Evolutionary conservation across 1,284 basidiomycete genomes (phyloP), one percentile per base, ranked within the genome.

Genomic region (Irpex rosettiformis): DNA sequence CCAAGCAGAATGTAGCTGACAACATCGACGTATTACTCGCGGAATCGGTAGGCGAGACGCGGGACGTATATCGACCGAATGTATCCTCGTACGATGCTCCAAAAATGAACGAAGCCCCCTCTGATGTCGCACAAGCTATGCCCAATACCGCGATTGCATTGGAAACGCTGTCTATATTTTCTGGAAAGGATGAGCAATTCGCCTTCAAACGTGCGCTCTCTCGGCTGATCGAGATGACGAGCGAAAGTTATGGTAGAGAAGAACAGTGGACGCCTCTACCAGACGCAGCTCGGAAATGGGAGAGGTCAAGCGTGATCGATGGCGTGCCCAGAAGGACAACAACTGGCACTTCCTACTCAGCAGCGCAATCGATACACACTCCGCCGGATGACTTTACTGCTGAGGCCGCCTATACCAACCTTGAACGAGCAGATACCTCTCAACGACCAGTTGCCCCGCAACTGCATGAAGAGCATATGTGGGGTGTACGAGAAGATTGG

Each of bases 171-270:
- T 81, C 84, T 0, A 86, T 89, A 60, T 89, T 88, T 70, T 86
- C 85, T 0, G 84, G 81, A 7, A 81, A 86, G 66, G 86, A 87
- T 67, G 85, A 89, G 70, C 79, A 83, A 48, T 87, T 88, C 66
- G 83, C 84, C 1, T 88, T 84, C 75, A 84, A 85, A 68, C 81
- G 86, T 30, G 87, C 87, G 0, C 78, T 89, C 0, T 88, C 85
- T 4, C 75, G 86, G 13, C 69, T 89, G 29, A 73, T 81, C 54
- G 86, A 91, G 70, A 88, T 89, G 84, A 83, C 82, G 22, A 81
- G 79, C 53, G 73, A 75, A 21, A 70, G 71, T 24, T 86, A 86
- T 70, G 71, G 72, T 16, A 61, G 60, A 1, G 73, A 79, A 56
- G 73, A 78, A 47, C 65, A 64, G 6, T 83, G 85, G 79, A 73